These are phyloP conservation scores for Parathielavia hyrcaniae DNA, from an alignment of 495 filamentous ascomycete genomes.

Conservation along the genomic window DNA sequence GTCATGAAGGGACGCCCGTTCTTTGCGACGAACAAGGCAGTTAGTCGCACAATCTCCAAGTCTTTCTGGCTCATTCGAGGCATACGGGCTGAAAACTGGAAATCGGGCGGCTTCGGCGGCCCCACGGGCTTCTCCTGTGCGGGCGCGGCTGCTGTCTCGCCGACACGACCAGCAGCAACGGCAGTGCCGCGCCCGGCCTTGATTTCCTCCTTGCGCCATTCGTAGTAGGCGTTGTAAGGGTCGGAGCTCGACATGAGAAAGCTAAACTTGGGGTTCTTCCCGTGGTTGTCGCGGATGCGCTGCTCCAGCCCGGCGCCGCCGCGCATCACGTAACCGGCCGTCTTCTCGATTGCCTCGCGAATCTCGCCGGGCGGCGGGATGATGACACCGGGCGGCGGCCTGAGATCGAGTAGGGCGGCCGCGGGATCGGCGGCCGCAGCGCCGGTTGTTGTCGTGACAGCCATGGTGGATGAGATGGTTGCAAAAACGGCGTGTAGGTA, in stretches of 20 bases:
- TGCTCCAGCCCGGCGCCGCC: conserved; percentile 82
- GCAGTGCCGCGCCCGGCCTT: conserved; percentile 73
- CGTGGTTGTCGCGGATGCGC: conserved; percentile 79
- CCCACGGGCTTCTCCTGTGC: conserved; percentile 65
- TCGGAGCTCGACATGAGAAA: conserved; percentile 73
- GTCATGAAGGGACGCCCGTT: conserved; percentile 90
- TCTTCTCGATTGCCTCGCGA: conserved; percentile 75
- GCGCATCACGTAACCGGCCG: conserved; percentile 86
- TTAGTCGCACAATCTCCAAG: conserved; percentile 84
- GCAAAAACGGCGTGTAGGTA: not conserved
- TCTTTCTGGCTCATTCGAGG: conserved; percentile 94
- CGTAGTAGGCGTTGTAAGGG: conserved; percentile 80
- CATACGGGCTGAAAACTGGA: conserved; percentile 94
- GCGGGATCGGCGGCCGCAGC: conserved; percentile 41
- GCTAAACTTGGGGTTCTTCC: conserved; percentile 81
- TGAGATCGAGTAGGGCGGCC: conserved; percentile 50
- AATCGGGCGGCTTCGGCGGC: conserved; percentile 80
- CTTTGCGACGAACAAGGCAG: conserved; percentile 84
- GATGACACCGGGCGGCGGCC: conserved; percentile 75
- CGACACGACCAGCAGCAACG: conserved; percentile 68
- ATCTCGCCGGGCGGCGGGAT: conserved; percentile 75
- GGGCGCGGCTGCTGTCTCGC: conserved; percentile 49
- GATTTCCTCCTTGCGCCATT: conserved; percentile 84
- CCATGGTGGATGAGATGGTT: conserved; percentile 27
- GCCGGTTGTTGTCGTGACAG: conserved; percentile 54